phyloP scores from a whole-genome alignment of 2,329 filamentous ascomycete species.

The Venturia asperata region DNA sequence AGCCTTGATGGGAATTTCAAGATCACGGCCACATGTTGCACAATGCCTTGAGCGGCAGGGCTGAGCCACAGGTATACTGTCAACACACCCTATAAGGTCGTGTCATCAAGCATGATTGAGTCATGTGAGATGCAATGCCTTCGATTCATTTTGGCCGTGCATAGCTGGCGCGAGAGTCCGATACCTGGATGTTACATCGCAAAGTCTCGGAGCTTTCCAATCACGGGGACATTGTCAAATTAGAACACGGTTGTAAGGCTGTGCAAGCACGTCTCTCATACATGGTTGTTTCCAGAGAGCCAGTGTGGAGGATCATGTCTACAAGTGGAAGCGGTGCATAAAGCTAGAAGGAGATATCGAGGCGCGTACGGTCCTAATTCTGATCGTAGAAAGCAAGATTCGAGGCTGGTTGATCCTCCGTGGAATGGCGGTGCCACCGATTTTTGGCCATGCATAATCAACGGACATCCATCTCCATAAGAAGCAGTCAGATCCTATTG shows the following conservation, averaged over 20 bases:
- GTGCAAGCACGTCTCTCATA: neutral
- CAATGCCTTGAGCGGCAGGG: neutral
- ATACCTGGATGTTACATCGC: neutral
- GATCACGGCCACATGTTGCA: neutral
- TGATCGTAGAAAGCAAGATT: neutral
- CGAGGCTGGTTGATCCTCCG: neutral
- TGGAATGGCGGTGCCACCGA: neutral
- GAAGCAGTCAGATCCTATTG: neutral
- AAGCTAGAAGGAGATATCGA: neutral
- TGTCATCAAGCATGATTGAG: neutral
- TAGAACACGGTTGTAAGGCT: neutral
- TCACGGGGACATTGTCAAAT: neutral
- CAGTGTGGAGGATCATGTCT: too few relatives aligned
- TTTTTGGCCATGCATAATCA: too few relatives aligned
- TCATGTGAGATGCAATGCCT: neutral
- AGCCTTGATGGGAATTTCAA: neutral
- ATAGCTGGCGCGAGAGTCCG: neutral
- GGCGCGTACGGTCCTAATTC: neutral
- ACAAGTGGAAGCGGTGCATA: neutral
- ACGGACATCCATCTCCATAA: neutral
- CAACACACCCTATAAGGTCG: neutral
- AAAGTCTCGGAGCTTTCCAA: neutral
- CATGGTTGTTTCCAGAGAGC: neutral
- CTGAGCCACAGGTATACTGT: neutral
- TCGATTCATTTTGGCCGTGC: neutral